Evolutionary conservation across 2,329 filamentous ascomycete species (phyloP), one percentile per base, ranked within the genome.

Genomic region (Cercospora beticola): DNA sequence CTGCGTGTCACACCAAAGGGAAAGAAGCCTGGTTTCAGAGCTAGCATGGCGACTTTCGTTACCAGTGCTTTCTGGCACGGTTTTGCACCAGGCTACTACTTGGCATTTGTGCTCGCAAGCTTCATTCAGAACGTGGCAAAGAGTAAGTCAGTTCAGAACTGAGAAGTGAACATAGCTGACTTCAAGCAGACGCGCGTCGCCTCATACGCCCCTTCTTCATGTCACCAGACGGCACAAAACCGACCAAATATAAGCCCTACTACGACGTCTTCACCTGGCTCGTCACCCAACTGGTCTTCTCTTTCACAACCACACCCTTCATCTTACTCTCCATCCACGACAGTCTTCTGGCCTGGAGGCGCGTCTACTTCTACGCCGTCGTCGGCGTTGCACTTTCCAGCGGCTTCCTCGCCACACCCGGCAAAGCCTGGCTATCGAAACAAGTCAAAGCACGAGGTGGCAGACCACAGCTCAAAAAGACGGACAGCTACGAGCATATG

Each of bases 31-130:
- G 95, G 95, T 1, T 99, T 99, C 83, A 87, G 94, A 68, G 95
- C 95, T 62, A 98, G 92, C 76, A 83, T 99, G 83, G 93, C 93
- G 36, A 99, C 95, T 0, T 99, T 99, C 78, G 87, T 89, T 6
- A 98, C 95, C 21, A 97, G 93, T 76, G 94, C 95, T 3, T 90
- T 98, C 74, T 99, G 95, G 95, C 95, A 99, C 77, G 95, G 95
- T 31, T 99, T 99, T 81, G 96, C 97, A 74, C 94, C 95, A 0
- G 95, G 95, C 5, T 99, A 99, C 81, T 98, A 98, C 79, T 82
- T 99, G 69, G 87, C 91, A 5, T 99, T 99, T 76, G 82, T 98
- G 49, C 85, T 98, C 7, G 95, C 92, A 0, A 93, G 93, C 70
- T 92, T 99, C 73, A 87, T 97, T 31, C 95, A 99, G 78, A 97